These are phyloP conservation scores for Neurospora sp. DNA, from an alignment of 495 filamentous ascomycete species.

Conservation along the genomic window DNA sequence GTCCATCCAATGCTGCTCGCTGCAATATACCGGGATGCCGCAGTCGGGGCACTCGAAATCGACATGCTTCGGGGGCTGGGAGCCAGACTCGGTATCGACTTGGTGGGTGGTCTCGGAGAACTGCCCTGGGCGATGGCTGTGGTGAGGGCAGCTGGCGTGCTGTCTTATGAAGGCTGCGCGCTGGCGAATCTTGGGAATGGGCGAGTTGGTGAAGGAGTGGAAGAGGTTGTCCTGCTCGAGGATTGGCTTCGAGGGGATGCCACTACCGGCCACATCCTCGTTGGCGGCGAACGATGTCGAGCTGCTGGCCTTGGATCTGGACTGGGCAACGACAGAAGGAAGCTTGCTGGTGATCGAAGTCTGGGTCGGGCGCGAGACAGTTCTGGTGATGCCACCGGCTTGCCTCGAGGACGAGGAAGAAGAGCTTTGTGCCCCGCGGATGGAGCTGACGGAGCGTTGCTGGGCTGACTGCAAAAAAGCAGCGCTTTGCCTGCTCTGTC, in stretches of 20 bases:
- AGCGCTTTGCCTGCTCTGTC: slow-evolving; percentile 8
- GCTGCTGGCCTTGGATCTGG: slow-evolving; percentile 3
- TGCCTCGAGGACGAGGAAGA: not conserved
- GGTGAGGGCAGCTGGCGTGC: slow-evolving; percentile 87
- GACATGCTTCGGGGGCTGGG: slow-evolving; percentile 61
- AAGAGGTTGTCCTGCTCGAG: slow-evolving; percentile 78
- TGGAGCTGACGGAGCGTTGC: slow-evolving; percentile 4
- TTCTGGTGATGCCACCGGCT: not conserved
- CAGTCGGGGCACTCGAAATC: slow-evolving; percentile 95
- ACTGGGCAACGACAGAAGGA: slow-evolving; percentile 12
- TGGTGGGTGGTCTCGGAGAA: slow-evolving; percentile 39
- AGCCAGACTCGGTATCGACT: slow-evolving; percentile 27
- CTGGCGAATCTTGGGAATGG: slow-evolving; percentile 69
- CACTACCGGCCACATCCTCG: not conserved
- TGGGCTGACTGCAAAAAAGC: slow-evolving; percentile 10
- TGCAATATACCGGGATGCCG: slow-evolving; percentile 87
- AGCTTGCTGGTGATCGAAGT: slow-evolving; percentile 7
- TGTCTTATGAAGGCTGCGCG: slow-evolving; percentile 83
- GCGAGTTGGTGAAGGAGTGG: slow-evolving; percentile 81
- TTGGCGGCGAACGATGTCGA: not conserved
- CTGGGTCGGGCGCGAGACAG: not conserved
- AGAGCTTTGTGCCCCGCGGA: slow-evolving; percentile 7
- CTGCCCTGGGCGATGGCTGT: slow-evolving; percentile 62
- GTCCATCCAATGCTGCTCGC: slow-evolving; percentile 84
- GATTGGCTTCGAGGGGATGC: slow-evolving; percentile 24